Conservation (phyloP, 768 basidiomycete species). For the Chalciporus pseudorubinellus region DNA sequence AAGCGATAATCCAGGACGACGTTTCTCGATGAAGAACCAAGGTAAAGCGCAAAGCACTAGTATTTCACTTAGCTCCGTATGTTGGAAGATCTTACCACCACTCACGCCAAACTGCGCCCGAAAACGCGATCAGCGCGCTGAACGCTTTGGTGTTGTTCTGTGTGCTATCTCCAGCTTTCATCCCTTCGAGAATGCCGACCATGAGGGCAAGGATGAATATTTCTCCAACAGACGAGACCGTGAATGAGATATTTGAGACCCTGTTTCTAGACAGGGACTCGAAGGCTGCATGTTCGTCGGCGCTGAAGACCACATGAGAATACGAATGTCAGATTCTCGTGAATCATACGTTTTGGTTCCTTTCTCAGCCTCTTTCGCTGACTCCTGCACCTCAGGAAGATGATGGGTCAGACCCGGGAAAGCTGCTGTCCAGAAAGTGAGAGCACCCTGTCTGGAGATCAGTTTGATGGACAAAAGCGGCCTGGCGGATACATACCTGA, state of each 20-base stretch:
- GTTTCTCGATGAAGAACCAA: conserved; percentile 71
- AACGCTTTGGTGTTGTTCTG: conserved; percentile 76
- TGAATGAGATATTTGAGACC: conserved; percentile 73
- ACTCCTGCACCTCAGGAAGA: conserved; percentile 64
- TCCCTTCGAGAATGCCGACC: conserved; percentile 69
- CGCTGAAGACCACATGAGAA: conserved; percentile 22
- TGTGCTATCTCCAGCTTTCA: conserved; percentile 57
- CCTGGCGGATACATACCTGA: conserved; percentile 41
- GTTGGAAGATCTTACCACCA: neutral
- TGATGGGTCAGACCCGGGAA: conserved; percentile 74
- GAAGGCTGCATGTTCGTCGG: conserved; percentile 49
- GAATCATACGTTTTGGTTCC: conserved; percentile 47
- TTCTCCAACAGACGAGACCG: conserved; percentile 68
- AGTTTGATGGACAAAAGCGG: neutral
- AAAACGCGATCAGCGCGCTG: conserved; percentile 74
- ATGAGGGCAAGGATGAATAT: conserved; percentile 67
- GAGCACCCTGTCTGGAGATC: conserved; percentile 43
- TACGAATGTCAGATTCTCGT: neutral
- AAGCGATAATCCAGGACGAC: conserved; percentile 59
- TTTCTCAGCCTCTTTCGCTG: conserved; percentile 37
- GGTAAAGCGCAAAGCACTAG: conserved; percentile 67
- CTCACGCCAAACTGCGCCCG: conserved; percentile 74
- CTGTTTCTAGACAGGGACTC: conserved; percentile 69
- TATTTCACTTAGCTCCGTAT: neutral
- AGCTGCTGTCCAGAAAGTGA: conserved; percentile 84